These are phyloP conservation scores for Diaporthe longicolla DNA, from an alignment of 2,329 filamentous ascomycete species.

Conservation along the genomic window DNA sequence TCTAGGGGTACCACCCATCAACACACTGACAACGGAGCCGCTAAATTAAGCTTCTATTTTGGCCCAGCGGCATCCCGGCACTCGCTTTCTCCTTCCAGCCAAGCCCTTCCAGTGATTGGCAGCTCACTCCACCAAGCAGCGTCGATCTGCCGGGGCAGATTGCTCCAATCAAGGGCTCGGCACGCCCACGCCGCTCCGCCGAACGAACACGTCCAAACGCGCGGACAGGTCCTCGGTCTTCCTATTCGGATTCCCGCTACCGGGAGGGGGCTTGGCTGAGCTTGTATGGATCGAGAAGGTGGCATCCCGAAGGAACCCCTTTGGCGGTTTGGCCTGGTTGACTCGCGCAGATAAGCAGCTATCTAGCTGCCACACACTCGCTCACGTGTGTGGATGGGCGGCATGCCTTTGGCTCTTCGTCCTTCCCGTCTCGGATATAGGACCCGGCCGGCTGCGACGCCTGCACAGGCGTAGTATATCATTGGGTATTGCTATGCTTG, in stretches of 20 bases:
- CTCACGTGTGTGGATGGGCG: constrained; percentile 30
- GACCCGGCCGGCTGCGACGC: constrained; percentile 13
- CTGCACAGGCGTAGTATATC: neutral
- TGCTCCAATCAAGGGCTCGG: neutral
- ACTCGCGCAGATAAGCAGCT: constrained; percentile 27
- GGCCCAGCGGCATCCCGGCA: neutral
- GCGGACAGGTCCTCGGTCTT: neutral
- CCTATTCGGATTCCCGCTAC: constrained; percentile 11
- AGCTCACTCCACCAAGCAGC: neutral
- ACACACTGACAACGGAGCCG: constrained; percentile 1
- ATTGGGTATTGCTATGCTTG: constrained; percentile 7
- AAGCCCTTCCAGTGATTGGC: constrained; percentile 14
- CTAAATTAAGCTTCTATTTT: constrained; percentile 26
- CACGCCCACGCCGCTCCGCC: neutral
- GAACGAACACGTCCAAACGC: constrained; percentile 11
- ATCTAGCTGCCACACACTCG: constrained; percentile 19
- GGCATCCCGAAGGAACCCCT: neutral
- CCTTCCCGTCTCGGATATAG: constrained; percentile 34
- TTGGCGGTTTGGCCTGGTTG: neutral
- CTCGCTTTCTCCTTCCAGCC: neutral
- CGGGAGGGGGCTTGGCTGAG: constrained; percentile 4
- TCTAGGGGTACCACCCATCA: constrained; percentile 3
- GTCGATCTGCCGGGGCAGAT: constrained; percentile 6
- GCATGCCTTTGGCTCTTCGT: neutral
- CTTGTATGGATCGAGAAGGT: constrained; percentile 34